These are phyloP conservation scores for Lenzites betulinus DNA, from an alignment of 768 basidiomycete genomes.

Conservation along the genomic window DNA sequence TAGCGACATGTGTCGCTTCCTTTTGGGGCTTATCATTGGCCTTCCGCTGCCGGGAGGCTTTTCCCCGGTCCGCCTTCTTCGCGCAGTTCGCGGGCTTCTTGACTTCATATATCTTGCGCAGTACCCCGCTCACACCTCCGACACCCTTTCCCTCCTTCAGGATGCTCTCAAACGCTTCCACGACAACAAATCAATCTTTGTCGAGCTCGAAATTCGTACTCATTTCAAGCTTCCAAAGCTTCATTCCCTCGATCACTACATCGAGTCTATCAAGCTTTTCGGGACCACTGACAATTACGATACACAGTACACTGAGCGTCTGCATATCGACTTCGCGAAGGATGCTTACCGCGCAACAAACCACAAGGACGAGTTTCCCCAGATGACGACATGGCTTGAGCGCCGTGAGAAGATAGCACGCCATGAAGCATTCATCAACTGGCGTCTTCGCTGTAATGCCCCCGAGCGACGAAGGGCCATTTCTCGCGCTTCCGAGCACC, in stretches of 20 bases:
- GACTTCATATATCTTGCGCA: slow-evolving; percentile 29
- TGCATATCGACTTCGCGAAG: slow-evolving; percentile 21
- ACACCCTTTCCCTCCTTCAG: slow-evolving; percentile 21
- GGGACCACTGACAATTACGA: slow-evolving; percentile 11
- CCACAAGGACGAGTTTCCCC: slow-evolving; percentile 16
- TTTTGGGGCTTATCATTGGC: slow-evolving; percentile 13
- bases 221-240: slow-evolving; percentile 22
- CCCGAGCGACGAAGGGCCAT: too few species aligned
- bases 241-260: slow-evolving; percentile 15
- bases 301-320: slow-evolving; percentile 14
- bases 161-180: slow-evolving; percentile 30
- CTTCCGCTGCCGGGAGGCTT: not conserved
- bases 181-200: slow-evolving; percentile 39
- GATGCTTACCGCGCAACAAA: slow-evolving; percentile 33
- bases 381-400: slow-evolving; percentile 18
- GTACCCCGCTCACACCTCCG: slow-evolving; percentile 35
- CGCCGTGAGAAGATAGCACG: slow-evolving; percentile 25
- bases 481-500: too few species aligned
- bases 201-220: slow-evolving; percentile 26
- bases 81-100: not conserved
- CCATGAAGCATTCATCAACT: slow-evolving; percentile 33
- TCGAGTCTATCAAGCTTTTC: not conserved
- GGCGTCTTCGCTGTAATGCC: not conserved
- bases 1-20: slow-evolving; percentile 27
- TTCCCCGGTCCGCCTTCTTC: not conserved